Percentiles rank a stretch among this genome's conserved stretches.
Conservation (phyloP, 345 rosid genomes). For the Linum usitatissimum region DNA sequence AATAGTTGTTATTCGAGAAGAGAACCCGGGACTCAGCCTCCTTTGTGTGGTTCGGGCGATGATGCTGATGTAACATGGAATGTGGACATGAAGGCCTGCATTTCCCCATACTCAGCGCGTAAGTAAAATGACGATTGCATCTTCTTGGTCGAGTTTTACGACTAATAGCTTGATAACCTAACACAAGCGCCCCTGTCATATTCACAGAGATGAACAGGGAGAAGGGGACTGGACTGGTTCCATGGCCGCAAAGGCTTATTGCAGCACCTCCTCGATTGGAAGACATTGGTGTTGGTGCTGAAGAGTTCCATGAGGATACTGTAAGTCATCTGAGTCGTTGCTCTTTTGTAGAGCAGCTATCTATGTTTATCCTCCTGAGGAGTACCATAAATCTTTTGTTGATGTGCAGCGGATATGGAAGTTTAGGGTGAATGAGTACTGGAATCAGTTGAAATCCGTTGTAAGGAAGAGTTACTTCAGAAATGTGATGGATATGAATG, state of each 20-base stretch:
- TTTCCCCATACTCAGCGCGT: slow-evolving; percentile 70
- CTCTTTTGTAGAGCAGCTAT: background rate
- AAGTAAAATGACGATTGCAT: slow-evolving; percentile 17
- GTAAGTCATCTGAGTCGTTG: slow-evolving; percentile 29
- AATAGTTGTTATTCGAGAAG: slow-evolving; percentile 85
- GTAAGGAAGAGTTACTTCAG: slow-evolving; percentile 60
- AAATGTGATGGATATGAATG: slow-evolving; percentile 98
- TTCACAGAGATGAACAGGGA: slow-evolving; percentile 69
- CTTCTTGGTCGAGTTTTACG: no score
- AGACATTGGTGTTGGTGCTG: slow-evolving; percentile 59
- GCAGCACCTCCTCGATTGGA: slow-evolving; percentile 73
- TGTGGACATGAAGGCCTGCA: slow-evolving; percentile 84
- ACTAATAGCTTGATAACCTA: background rate
- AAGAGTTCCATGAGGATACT: slow-evolving; percentile 63
- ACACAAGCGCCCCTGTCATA: no score
- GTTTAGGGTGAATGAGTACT: slow-evolving; percentile 70
- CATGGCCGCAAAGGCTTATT: slow-evolving; percentile 82
- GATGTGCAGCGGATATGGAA: slow-evolving; percentile 71
- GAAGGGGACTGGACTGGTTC: slow-evolving; percentile 68
- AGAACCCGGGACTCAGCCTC: slow-evolving; percentile 50
- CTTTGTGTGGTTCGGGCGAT: slow-evolving; percentile 64
- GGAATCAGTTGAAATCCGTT: slow-evolving; percentile 81
- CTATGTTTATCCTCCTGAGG: background rate
- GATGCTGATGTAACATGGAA: slow-evolving; percentile 88
- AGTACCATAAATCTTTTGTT: slow-evolving; percentile 8